These are phyloP conservation scores for Kodamaea fukazawae DNA, from an alignment of 805 yeast species.

Conservation along the genomic window DNA sequence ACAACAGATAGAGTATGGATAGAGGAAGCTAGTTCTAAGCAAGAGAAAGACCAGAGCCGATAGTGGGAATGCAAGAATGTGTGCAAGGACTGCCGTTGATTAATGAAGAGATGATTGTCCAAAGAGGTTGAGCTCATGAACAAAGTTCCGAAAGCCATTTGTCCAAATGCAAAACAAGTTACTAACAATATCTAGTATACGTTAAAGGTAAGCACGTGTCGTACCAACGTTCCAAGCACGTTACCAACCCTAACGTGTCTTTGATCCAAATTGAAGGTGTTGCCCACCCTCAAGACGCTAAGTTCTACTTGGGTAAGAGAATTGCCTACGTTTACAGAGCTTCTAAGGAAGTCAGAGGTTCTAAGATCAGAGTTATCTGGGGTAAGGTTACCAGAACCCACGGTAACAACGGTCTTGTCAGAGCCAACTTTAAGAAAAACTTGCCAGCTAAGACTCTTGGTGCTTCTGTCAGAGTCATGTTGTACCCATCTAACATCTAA, in stretches of 20 bases:
- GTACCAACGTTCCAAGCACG: constrained; percentile 99
- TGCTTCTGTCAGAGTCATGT: constrained; percentile 99
- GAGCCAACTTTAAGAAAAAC: constrained; percentile 99
- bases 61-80: no score
- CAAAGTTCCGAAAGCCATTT: no score
- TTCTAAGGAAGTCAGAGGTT: constrained; percentile 95
- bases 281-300: constrained; percentile 85
- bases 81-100: no score
- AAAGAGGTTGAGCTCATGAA: no score
- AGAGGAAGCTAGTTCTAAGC: background rate
- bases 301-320: constrained; percentile 99
- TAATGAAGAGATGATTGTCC: no score
- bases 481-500: constrained; percentile 99
- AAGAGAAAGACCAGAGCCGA: background rate
- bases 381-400: constrained; percentile 98
- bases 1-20: constrained; percentile 8
- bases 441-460: constrained; percentile 99
- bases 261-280: constrained; percentile 98
- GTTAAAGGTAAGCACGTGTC: constrained; percentile 99
- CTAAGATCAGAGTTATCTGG: constrained; percentile 99
- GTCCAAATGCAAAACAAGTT: constrained; percentile 8
- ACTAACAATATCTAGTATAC: constrained; percentile 70
- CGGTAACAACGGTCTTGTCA: constrained; percentile 97
- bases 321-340: constrained; percentile 99
- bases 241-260: constrained; percentile 97